These are phyloP conservation scores for Penicillium paradoxum DNA, from an alignment of 495 filamentous ascomycete genomes.

Conservation along the genomic window DNA sequence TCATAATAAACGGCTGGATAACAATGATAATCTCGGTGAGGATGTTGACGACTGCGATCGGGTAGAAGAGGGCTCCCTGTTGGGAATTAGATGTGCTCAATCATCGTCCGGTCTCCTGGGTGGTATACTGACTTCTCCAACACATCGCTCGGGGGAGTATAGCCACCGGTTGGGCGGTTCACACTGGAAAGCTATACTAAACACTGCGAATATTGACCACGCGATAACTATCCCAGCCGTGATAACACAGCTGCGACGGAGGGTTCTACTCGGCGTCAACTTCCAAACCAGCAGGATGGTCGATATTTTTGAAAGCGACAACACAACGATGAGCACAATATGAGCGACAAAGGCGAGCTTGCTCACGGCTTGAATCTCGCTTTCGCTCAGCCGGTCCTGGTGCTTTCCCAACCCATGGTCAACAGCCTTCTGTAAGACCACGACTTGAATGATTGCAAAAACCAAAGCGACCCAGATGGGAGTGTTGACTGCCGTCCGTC, in stretches of 20 bases:
- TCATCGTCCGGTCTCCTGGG: background rate
- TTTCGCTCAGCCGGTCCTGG: conserved; percentile 10
- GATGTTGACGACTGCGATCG: conserved; percentile 20
- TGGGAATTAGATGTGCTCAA: background rate
- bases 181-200: conserved; percentile 26
- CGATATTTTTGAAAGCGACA: conserved; percentile 25
- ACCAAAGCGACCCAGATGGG: conserved; percentile 31
- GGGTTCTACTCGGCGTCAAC: conserved; percentile 19
- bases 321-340: conserved; percentile 22
- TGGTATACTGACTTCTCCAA: conserved; percentile 13
- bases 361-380: conserved; percentile 15
- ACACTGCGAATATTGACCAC: conserved; percentile 21
- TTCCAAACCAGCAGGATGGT: conserved; percentile 24
- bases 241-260: conserved; percentile 14
- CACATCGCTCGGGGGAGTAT: conserved; percentile 22
- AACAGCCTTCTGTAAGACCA: conserved; percentile 24
- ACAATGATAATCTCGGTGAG: conserved; percentile 21
- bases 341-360: conserved; percentile 26
- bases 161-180: conserved; percentile 20
- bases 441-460: conserved; percentile 19
- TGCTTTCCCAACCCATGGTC: conserved; percentile 26
- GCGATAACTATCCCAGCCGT: conserved; percentile 8
- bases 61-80: conserved; percentile 19
- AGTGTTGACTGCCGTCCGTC: conserved; percentile 20
- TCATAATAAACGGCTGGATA: conserved; percentile 22